Evolutionary conservation across 371 early-diverging fungal genomes (phyloP), one percentile per base, ranked within the genome.

Genomic region (Conidiobolus incongruus): DNA sequence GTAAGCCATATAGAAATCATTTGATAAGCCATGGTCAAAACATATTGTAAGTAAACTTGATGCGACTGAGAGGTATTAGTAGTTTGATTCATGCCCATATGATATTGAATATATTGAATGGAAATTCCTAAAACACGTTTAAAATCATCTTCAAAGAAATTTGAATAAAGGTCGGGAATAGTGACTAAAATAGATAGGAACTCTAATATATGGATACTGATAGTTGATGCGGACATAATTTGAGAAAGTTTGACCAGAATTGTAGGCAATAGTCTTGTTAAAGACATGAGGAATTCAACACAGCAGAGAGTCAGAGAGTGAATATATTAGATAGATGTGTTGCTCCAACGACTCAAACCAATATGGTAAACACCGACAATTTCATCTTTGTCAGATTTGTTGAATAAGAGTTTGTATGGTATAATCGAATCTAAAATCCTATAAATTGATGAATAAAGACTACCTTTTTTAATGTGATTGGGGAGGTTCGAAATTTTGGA

Each of bases 101-200:
- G 39, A 10, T 38, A 7, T 45, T 80, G 78, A 22, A 94, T 78
- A 53, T 90, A 88, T 47, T 85, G 81, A 24, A 90, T 55, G 0
- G 90, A 84, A 46, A 93, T 86, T 2, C 80, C 84, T 65, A 93
- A 88, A n/a, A 95, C 73, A 21, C 75, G 65, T 47, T 75, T 78
- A 48, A 79, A 84, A 54, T 90, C 89, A 22, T 59, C 63, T 16
- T 79, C 79, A 0, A 73, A 77, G 35, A 90, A 78, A 56, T 88
- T 86, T 22, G 72, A 69, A 50, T 79, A 80, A 1, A 95, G 50
- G 20, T 64, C 58, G 3, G 84, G 86, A n/a, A 83, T 54, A 12
- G 82, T 66, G 6, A 87, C 85, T 6, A 95, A 58, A 0, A 75
- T 68, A 13, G 82, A 78, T 16, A 92, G 60, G 53, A 92, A 92